Evolutionary conservation across 805 yeast genomes (phyloP).

Genomic region (Lachancea fermentati): DNA sequence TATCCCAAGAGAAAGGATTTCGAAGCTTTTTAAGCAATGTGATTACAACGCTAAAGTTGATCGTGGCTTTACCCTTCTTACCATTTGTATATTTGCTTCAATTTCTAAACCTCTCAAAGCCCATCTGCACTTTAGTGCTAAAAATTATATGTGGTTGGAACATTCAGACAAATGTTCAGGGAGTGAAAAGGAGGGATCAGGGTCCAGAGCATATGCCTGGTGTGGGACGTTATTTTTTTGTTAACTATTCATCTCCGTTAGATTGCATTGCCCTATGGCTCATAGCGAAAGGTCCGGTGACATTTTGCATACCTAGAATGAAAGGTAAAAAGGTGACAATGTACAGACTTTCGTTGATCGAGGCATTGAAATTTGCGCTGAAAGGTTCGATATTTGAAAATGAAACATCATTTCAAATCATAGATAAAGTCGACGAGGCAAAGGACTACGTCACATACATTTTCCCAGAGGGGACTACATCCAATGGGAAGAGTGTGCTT

Average conservation of each 20-base stretch:
- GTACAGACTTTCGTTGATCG: conserved; percentile 13
- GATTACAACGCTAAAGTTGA: conserved; percentile 12
- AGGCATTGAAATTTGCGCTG: conserved; percentile 20
- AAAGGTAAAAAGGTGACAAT: conserved; percentile 10
- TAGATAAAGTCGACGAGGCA: neutral
- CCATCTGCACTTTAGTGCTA: conserved; percentile 18
- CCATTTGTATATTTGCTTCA: conserved; percentile 7
- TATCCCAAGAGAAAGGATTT: conserved; percentile 10
- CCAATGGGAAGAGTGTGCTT: conserved; percentile 74
- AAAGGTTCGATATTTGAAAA: conserved; percentile 18
- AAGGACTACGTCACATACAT: conserved; percentile 31
- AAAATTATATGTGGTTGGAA: conserved; percentile 34
- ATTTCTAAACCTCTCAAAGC: conserved; percentile 5
- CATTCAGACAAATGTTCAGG: conserved; percentile 37
- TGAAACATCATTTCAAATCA: neutral
- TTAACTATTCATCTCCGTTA: conserved; percentile 44
- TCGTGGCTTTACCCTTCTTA: conserved; percentile 19
- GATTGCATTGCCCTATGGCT: conserved; percentile 38
- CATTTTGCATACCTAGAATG: conserved; percentile 9
- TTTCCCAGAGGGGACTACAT: conserved; percentile 77
- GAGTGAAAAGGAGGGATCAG: conserved; percentile 35
- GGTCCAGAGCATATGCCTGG: conserved; percentile 31
- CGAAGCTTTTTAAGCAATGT: neutral
- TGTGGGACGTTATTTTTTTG: conserved; percentile 38
- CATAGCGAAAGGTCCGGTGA: conserved; percentile 20